Evolutionary conservation across 192 early-diverging fungal genomes (phyloP), one percentile per base, ranked within the genome.

Genomic region (Gigaspora rosea): DNA sequence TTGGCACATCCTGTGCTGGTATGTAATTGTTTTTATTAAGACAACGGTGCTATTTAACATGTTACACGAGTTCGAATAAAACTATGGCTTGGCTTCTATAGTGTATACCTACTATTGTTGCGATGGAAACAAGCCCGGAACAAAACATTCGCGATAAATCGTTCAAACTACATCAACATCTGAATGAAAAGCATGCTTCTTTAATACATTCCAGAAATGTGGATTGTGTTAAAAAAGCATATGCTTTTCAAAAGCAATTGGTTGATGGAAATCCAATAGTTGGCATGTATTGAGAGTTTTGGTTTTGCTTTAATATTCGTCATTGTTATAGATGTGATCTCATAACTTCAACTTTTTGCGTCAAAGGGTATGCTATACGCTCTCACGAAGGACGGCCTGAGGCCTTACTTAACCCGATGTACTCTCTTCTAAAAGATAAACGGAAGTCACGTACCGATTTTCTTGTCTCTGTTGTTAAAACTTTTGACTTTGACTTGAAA

Each of bases 71-170:
- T 7, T 7, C 4, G 7, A 41, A 41, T 41, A 41, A 1, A 7
- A 41, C 41, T 41, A 41, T 41, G 41, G 7, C 2, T 41, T 41
- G 7, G 7, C 41, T 41, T 41, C 41, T 41, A 11, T 65, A 94
- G 90, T 98, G 95, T 77, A 91, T 97, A 81, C 95, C 97, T 16
- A 90, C 89, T 18, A 83, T 97, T 61, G 89, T 95, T 46, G 94
- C 97, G 0, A 85, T 98, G 72, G 90, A 96, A 81, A 91, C 95
- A 2, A 89, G 90, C 70, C 79, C 84, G 3, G 87, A 94, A 73
- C 50, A 79, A 0, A 78, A 80, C 3, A 81, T 96, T 16, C 87
- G 94, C 18, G 90, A 87, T 41, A 92, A 92, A 46, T 89, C 95
- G 7, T 82, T 91, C 20, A 85, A 85, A 76, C 81, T 95, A 36